Percentiles rank a stretch among this genome's conserved stretches.
Evolutionary conservation across 345 rosid species (phyloP).

Genomic region (Hevea brasiliensis): DNA sequence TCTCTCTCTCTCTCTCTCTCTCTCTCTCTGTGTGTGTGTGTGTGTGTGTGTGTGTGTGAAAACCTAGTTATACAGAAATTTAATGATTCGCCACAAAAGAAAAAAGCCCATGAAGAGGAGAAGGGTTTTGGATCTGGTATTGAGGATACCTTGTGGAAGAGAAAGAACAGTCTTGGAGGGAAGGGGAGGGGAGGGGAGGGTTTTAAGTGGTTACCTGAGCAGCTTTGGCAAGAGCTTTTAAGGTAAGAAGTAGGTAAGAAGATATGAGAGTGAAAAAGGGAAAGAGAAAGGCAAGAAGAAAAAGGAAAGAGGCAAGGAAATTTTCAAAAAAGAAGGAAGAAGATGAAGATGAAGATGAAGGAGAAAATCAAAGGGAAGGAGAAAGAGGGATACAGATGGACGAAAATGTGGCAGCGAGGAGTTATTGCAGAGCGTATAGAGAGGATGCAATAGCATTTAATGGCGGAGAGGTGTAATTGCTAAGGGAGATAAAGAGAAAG

Average conservation of each 20-base stretch:
- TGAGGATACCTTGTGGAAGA: constrained; percentile 11
- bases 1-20: not conserved
- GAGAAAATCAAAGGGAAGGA: constrained; percentile 5
- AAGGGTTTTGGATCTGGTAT: constrained; percentile 22
- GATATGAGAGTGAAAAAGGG: not conserved
- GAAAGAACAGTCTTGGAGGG: not conserved
- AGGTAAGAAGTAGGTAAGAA: constrained; percentile 15
- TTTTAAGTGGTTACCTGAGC: constrained; percentile 4
- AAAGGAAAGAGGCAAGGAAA: not conserved
- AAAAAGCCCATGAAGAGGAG: not conserved
- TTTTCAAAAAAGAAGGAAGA: not conserved
- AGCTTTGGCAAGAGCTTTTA: constrained; percentile 20
- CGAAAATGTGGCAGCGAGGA: constrained; percentile 42
- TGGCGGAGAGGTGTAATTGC: constrained; percentile 44
- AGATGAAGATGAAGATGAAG: not conserved
- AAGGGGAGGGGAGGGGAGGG: too few relatives aligned
- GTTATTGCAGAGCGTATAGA: constrained; percentile 70
- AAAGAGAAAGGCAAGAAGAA: not conserved
- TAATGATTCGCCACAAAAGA: constrained; percentile 18
- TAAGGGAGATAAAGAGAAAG: constrained; percentile 24
- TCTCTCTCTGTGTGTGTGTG: too few relatives aligned
- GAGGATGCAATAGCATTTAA: constrained; percentile 80
- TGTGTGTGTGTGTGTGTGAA: too few relatives aligned
- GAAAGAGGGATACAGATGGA: constrained; percentile 29
- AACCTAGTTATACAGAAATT: not conserved